Percentiles rank a stretch among this genome's conserved stretches.
These are phyloP conservation scores for Phialophora tarda DNA, from an alignment of 2,329 filamentous ascomycete genomes.

Conservation along the genomic window DNA sequence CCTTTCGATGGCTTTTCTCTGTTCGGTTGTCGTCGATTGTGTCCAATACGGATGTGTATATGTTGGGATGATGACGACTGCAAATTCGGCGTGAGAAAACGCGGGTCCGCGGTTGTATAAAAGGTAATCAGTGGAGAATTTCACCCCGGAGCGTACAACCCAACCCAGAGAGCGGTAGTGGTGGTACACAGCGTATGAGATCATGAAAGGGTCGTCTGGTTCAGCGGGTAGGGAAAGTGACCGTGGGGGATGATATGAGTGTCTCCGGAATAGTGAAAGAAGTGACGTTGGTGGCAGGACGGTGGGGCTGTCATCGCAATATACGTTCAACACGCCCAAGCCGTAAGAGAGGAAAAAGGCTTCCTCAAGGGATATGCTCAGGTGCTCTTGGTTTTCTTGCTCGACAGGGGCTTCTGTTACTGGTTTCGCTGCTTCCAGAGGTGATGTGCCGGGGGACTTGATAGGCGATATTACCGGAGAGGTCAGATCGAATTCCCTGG, in stretches of 20 bases:
- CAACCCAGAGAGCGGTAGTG: slow-evolving; percentile 95
- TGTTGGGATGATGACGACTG: slow-evolving; percentile 79
- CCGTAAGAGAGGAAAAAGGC: slow-evolving; percentile 87
- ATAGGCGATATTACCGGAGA: slow-evolving; percentile 40
- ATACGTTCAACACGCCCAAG: slow-evolving; percentile 73
- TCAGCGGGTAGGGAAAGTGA: slow-evolving; percentile 54
- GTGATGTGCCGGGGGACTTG: slow-evolving; percentile 34
- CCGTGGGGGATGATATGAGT: slow-evolving; percentile 71
- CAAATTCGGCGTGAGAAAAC: slow-evolving; percentile 94
- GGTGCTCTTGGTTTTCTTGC: slow-evolving; percentile 71
- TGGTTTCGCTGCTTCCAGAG: slow-evolving; percentile 25
- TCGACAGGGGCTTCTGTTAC: slow-evolving; percentile 38
- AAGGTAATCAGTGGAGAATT: slow-evolving; percentile 94
- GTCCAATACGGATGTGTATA: slow-evolving; percentile 77
- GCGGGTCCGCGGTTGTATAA: slow-evolving; percentile 91
- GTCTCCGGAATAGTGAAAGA: slow-evolving; percentile 69
- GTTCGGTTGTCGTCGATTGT: slow-evolving; percentile 52
- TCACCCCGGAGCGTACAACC: slow-evolving; percentile 90
- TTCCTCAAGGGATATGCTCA: slow-evolving; percentile 90
- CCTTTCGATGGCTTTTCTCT: slow-evolving; percentile 57
- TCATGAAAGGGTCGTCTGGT: slow-evolving; percentile 81
- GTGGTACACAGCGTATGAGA: slow-evolving; percentile 90
- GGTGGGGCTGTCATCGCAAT: slow-evolving; percentile 44
- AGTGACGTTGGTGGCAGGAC: slow-evolving; percentile 63
- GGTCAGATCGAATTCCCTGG: slow-evolving; percentile 60